Evolutionary conservation across 441 rosid genomes (phyloP).

Genomic region (Populus hybrid): DNA sequence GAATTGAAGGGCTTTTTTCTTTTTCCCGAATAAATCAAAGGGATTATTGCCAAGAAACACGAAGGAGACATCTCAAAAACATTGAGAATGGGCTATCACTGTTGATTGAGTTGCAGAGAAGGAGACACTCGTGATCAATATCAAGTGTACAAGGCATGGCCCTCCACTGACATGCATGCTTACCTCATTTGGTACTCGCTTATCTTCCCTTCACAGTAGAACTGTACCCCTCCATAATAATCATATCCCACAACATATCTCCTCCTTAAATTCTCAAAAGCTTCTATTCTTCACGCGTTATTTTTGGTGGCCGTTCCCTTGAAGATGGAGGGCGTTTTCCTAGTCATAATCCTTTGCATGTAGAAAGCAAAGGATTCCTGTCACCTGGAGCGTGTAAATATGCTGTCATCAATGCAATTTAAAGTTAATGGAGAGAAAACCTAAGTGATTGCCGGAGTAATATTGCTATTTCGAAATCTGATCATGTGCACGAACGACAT

Average conservation of each 20-base stretch:
- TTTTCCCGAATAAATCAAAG: too few species aligned
- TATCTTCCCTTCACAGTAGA: background rate
- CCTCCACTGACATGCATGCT: constrained; percentile 2
- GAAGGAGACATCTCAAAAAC: too few species aligned
- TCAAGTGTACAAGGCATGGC: background rate
- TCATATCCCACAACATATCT: background rate
- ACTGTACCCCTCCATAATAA: background rate
- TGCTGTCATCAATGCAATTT: background rate
- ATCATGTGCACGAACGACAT: background rate
- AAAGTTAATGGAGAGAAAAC: background rate
- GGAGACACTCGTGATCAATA: background rate
- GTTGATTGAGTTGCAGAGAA: background rate
- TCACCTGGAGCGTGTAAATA: background rate
- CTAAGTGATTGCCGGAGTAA: background rate
- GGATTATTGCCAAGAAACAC: too few species aligned
- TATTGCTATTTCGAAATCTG: background rate
- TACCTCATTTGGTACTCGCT: background rate
- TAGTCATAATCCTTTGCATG: constrained; percentile 4
- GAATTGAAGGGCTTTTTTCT: too few species aligned
- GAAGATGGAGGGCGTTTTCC: background rate
- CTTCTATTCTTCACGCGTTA: background rate
- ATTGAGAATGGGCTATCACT: background rate
- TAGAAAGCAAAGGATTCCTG: background rate
- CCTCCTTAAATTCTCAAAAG: background rate
- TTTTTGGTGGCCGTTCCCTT: background rate